Conservation (phyloP, 2,329 filamentous ascomycete species). For the Clonostachys byssicola region DNA sequence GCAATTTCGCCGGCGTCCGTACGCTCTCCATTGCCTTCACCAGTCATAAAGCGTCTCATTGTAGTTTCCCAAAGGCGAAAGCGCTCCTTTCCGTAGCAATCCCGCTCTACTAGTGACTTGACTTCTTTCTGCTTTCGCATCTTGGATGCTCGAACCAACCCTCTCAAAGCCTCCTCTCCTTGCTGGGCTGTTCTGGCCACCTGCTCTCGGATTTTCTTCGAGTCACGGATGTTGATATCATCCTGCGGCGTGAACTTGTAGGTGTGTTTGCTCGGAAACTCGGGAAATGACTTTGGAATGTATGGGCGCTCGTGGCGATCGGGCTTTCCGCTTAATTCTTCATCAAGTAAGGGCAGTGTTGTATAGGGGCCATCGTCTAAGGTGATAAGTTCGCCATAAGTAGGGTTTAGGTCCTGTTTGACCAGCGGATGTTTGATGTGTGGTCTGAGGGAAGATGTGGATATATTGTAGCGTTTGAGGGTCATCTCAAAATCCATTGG, state of each 20-base stretch:
- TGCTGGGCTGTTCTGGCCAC: constrained; percentile 57
- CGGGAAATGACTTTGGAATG: constrained; percentile 55
- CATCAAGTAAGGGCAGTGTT: constrained; percentile 39
- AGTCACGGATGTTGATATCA: constrained; percentile 39
- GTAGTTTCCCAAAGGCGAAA: constrained; percentile 58
- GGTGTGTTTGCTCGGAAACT: constrained; percentile 61
- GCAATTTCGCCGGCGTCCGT: constrained; percentile 45
- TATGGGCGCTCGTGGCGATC: constrained; percentile 53
- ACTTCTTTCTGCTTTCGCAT: constrained; percentile 62
- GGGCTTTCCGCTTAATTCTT: constrained; percentile 52
- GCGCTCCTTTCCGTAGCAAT: constrained; percentile 46
- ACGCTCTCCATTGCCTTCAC: constrained; percentile 19
- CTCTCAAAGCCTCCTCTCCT: constrained; percentile 56
- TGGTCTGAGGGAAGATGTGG: constrained; percentile 45
- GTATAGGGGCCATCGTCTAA: constrained; percentile 32
- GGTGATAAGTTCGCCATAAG: constrained; percentile 28
- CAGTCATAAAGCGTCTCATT: constrained; percentile 50
- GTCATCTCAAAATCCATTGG: constrained; percentile 54
- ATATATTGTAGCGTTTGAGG: constrained; percentile 46
- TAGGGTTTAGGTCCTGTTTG: constrained; percentile 27
- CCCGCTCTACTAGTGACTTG: constrained; percentile 48
- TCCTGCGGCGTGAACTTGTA: constrained; percentile 56
- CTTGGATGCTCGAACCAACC: constrained; percentile 58
- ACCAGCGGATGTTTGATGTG: constrained; percentile 52
- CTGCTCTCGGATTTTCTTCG: constrained; percentile 55